Base-by-base conservation (phyloP, 257 asterid genomes). In the Ocimum tenuiflorum region DNA sequence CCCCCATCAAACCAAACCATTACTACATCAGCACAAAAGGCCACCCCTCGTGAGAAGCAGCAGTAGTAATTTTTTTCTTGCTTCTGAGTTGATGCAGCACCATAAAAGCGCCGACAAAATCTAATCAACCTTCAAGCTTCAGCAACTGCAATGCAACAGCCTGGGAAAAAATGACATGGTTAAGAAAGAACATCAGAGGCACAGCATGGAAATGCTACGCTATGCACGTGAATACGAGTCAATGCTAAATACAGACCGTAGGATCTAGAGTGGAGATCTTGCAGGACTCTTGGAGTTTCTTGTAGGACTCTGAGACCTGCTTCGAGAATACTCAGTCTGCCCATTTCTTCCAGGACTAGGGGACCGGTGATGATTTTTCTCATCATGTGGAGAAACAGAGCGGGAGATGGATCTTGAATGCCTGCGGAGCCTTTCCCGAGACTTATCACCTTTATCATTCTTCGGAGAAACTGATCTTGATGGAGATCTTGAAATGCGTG, bases 401-500 rank as follows among this genome's bases (percentile, higher is more conserved):
- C 49, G 49, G 2, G 49, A 43, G 49, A 43, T 43, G 49, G 49
- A 43, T 43, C 49, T 13, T 43, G 89, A 77, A 76, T 4, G 90
- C 78, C 75, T 78, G 27, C 76, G 70, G 47, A 83, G 75, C 80
- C 72, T 86, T 52, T 74, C 74, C 39, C 8, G 73, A 53, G 83
- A 56, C 72, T 62, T 80, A 42, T 71, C 33, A 22, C 68, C 63
- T 71, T 77, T 81, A 22, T 75, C 90, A 60, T 79, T 72, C 77
- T 82, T 73, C 0, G 94, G 94, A 69, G 91, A 85, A 79, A 72
- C 78, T 63, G 95, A 91, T 53, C 89, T 73, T 60, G 85, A 73
- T 61, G 83, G 31, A 27, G 31, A 27, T 27, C 4, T 27, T 27
- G 31, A 27, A 1, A 2, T 53, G 39, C 65, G 72, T n/a, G 89